Conservation (phyloP, 352 stramenopile genomes). For the Globisporangium emineosum region DNA sequence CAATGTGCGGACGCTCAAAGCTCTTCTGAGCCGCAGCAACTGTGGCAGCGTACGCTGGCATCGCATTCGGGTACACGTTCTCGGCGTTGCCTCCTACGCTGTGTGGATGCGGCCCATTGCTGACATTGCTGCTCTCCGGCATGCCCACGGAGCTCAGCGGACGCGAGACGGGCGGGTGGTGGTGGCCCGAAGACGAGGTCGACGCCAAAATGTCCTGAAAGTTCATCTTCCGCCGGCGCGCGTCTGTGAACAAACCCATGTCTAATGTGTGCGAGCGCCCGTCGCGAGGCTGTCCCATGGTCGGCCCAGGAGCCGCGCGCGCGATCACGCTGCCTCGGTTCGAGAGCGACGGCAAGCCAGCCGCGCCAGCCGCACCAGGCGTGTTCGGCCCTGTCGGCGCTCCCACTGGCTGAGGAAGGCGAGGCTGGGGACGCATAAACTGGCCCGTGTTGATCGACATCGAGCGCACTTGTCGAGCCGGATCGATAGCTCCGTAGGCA, state of each 20-base stretch:
- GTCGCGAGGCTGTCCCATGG: conserved; percentile 75
- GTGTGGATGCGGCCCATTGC: background rate
- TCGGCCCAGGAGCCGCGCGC: conserved; percentile 29
- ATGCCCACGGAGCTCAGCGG: conserved; percentile 13
- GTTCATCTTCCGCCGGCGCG: conserved; percentile 81
- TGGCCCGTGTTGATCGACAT: conserved; percentile 59
- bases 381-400: conserved; percentile 13
- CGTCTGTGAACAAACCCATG: conserved; percentile 79
- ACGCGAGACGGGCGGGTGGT: conserved; percentile 9
- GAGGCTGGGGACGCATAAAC: conserved; percentile 33
- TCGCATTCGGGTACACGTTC: conserved; percentile 50
- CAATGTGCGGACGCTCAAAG: conserved; percentile 26
- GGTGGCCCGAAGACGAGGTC: conserved; percentile 18
- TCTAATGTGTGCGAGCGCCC: conserved; percentile 81
- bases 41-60: conserved; percentile 17
- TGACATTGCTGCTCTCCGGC: conserved; percentile 6
- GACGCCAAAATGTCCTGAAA: conserved; percentile 87
- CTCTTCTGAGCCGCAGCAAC: conserved; percentile 17
- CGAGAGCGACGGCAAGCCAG: conserved; percentile 55
- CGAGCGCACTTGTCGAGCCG: conserved; percentile 43
- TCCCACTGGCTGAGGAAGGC: conserved; percentile 16
- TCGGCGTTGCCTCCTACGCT: conserved; percentile 29
- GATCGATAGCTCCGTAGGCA: conserved; percentile 19
- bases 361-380: conserved; percentile 15
- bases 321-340: conserved; percentile 40